These are phyloP conservation scores for Dendrobium catenatum DNA, from an alignment of 106 monocot species.

Conservation along the genomic window DNA sequence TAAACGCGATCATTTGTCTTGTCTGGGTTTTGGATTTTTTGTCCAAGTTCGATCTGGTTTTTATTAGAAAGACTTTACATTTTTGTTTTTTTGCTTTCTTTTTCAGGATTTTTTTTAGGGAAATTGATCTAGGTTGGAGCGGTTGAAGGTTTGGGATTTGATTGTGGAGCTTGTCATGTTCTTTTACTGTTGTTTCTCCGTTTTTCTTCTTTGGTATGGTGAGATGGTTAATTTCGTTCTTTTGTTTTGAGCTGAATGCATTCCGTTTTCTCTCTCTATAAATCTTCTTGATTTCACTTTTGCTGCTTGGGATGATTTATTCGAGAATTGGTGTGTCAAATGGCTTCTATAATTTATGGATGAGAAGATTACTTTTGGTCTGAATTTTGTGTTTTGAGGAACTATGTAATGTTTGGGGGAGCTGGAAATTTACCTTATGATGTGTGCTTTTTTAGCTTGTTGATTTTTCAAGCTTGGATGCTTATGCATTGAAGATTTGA, in stretches of 20 bases:
- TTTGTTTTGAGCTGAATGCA: neutral
- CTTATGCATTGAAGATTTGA: neutral
- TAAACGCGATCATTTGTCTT: conserved; percentile 1
- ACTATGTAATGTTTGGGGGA: neutral
- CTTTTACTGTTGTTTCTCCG: neutral
- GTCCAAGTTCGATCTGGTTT: neutral
- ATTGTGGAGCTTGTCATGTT: too few relatives aligned
- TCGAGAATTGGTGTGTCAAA: neutral
- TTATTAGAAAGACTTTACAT: neutral
- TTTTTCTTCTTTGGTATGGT: neutral
- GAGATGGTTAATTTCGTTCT: neutral
- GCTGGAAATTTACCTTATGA: neutral
- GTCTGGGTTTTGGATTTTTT: neutral
- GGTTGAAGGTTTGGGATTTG: neutral
- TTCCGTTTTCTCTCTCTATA: neutral
- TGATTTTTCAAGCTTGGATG: neutral
- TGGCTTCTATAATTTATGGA: too few relatives aligned
- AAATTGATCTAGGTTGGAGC: neutral
- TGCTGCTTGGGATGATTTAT: neutral
- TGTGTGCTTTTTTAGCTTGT: neutral
- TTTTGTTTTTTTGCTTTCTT: neutral
- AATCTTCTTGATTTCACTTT: neutral
- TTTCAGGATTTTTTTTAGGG: neutral
- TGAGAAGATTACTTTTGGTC: neutral
- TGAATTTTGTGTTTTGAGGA: neutral